These are phyloP conservation scores for Bruguiera gymnorhiza DNA, from an alignment of 345 rosid species.

Conservation along the genomic window DNA sequence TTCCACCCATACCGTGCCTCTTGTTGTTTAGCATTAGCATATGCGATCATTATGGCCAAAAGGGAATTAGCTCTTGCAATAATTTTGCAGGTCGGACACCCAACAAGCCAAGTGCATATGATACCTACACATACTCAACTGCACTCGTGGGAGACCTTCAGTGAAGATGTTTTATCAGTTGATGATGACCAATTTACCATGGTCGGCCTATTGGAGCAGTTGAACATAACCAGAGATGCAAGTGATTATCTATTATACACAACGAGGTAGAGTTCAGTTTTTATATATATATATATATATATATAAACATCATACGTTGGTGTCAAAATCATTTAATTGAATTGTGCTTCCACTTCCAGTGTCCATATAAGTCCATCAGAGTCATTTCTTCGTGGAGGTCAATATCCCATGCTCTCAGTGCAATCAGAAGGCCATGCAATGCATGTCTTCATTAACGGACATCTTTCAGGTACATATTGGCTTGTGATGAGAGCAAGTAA, in stretches of 20 bases:
- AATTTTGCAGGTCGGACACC: slow-evolving; percentile 23
- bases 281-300: no score
- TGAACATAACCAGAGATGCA: slow-evolving; percentile 30
- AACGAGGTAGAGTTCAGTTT: slow-evolving; percentile 17
- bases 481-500: background rate
- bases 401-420: slow-evolving; percentile 30
- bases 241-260: slow-evolving; percentile 32
- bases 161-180: slow-evolving; percentile 23
- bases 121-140: slow-evolving; percentile 13
- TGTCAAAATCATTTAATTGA: no score
- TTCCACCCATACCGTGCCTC: no score
- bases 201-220: slow-evolving; percentile 26
- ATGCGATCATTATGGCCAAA: no score
- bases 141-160: slow-evolving; percentile 25
- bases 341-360: slow-evolving; percentile 23
- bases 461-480: slow-evolving; percentile 22
- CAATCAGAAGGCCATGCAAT: slow-evolving; percentile 28
- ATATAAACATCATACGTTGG: no score
- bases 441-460: slow-evolving; percentile 30
- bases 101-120: slow-evolving; percentile 21
- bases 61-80: background rate
- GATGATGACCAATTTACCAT: slow-evolving; percentile 21
- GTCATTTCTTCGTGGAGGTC: slow-evolving; percentile 43
- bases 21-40: no score
- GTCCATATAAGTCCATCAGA: slow-evolving; percentile 46